phyloP scores from a whole-genome alignment of 2,329 filamentous ascomycete genomes.

The Monilinia aucupariae region DNA sequence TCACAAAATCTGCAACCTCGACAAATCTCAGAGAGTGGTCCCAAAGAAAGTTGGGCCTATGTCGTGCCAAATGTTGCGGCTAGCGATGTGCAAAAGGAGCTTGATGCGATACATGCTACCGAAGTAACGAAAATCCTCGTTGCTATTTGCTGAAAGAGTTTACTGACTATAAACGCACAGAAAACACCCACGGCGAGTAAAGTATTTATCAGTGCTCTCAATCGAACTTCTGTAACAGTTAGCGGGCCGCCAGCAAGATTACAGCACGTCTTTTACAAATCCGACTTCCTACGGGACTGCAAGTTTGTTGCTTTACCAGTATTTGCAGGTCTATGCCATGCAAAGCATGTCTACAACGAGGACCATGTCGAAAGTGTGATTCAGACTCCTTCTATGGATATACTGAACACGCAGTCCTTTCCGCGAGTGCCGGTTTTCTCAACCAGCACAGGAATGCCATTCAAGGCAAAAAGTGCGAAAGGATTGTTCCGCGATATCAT shows the following conservation, averaged over 20 bases:
- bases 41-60: conserved; percentile 40
- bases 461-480: conserved; percentile 26
- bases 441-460: conserved; percentile 33
- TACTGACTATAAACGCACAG: background rate
- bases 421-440: conserved; percentile 35
- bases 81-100: conserved; percentile 37
- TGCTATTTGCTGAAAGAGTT: background rate
- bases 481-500: conserved; percentile 31
- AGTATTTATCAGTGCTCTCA: conserved; percentile 4
- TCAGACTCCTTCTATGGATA: conserved; percentile 15
- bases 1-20: conserved; percentile 41
- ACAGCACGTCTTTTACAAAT: conserved; percentile 7
- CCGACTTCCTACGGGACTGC: background rate
- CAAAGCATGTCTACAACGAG: conserved; percentile 38
- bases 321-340: conserved; percentile 39
- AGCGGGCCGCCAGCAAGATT: conserved; percentile 8
- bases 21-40: conserved; percentile 22
- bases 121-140: conserved; percentile 17
- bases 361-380: conserved; percentile 33
- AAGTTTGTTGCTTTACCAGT: conserved; percentile 37
- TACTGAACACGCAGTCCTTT: background rate
- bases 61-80: conserved; percentile 37
- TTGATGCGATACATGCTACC: conserved; percentile 35
- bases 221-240: background rate
- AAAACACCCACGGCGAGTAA: conserved; percentile 14